A percentile compares a stretch with the other conserved stretches of the same genome.
phyloP scores from a whole-genome alignment of 2,329 filamentous ascomycete species.

The Colletotrichum sp. region DNA sequence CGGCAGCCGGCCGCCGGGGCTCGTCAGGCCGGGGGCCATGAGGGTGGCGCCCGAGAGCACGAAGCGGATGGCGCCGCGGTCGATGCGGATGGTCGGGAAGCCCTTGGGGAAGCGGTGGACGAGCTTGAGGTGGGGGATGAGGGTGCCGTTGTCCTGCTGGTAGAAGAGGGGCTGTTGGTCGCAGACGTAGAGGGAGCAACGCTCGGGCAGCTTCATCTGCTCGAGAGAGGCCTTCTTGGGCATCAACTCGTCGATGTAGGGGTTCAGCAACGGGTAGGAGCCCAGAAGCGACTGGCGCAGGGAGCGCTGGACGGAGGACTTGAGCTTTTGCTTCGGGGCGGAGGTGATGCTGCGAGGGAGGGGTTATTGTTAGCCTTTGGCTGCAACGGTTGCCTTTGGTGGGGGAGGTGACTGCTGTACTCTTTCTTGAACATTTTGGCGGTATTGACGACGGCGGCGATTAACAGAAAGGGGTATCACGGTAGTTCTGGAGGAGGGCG shows the following conservation, averaged over 20 bases:
- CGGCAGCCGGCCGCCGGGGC: constrained; percentile 80
- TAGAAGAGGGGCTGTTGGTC: constrained; percentile 84
- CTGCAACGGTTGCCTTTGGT: background rate
- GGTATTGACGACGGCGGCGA: background rate
- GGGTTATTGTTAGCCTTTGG: constrained; percentile 25
- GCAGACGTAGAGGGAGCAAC: constrained; percentile 86
- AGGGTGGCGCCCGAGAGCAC: constrained; percentile 91
- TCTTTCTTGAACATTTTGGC: constrained; percentile 91
- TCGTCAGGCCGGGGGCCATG: constrained; percentile 95
- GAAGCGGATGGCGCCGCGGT: constrained; percentile 95
- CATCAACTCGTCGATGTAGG: constrained; percentile 90
- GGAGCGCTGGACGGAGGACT: constrained; percentile 89
- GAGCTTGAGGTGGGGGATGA: constrained; percentile 87
- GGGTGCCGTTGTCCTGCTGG: constrained; percentile 77
- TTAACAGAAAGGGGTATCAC: background rate
- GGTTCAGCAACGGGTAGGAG: constrained; percentile 84
- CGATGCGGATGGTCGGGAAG: constrained; percentile 87
- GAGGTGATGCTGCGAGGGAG: constrained; percentile 65
- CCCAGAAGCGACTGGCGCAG: constrained; percentile 83
- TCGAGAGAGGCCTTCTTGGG: constrained; percentile 94
- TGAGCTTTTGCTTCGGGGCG: constrained; percentile 92
- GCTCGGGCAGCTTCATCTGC: constrained; percentile 91
- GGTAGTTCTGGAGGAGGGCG: background rate
- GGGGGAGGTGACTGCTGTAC: constrained; percentile 53
- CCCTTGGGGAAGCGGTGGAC: constrained; percentile 88